A percentile compares a stretch with the other conserved stretches of the same genome.
These are phyloP conservation scores for Westerdykella sp. DNA, from an alignment of 2,329 filamentous ascomycete genomes.

Conservation along the genomic window DNA sequence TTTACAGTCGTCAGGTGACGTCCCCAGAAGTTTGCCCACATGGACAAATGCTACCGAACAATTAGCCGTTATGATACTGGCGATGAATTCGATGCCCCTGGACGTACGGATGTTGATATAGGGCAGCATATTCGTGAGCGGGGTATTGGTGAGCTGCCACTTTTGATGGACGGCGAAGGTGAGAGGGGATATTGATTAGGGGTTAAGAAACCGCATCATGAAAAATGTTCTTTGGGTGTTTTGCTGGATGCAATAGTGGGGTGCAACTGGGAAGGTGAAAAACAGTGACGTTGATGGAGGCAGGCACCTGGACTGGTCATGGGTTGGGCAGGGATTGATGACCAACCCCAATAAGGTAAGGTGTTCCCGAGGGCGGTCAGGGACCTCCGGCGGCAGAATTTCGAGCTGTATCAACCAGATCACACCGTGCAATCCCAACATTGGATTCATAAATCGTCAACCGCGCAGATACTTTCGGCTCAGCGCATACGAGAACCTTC, in stretches of 20 bases:
- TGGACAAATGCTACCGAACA: conserved; percentile 54
- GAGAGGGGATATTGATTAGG: too few species aligned
- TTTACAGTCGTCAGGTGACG: conserved; percentile 60
- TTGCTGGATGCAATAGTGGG: too few species aligned
- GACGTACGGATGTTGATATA: conserved; percentile 56
- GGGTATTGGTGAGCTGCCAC: too few species aligned
- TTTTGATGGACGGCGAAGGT: too few species aligned
- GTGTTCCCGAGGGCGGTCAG: conserved; percentile 12
- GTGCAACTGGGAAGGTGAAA: not conserved
- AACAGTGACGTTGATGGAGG: conserved; percentile 14
- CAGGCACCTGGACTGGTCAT: too few species aligned
- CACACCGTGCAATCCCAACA: too few species aligned
- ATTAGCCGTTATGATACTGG: conserved; percentile 1
- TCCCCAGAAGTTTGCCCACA: conserved; percentile 51
- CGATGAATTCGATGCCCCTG: not conserved
- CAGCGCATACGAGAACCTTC: conserved; percentile 1
- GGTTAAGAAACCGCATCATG: too few species aligned
- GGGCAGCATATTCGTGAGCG: conserved; percentile 49
- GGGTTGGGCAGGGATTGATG: not conserved
- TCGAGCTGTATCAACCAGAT: conserved; percentile 1
- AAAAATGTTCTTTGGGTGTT: too few species aligned
- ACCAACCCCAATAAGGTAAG: conserved; percentile 5
- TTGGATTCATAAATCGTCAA: conserved; percentile 4
- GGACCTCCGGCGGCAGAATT: conserved; percentile 15
- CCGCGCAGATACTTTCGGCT: not conserved